A percentile compares a stretch with the other conserved stretches of the same genome.
Evolutionary conservation across 2,329 filamentous ascomycete species (phyloP).

Genomic region (Alternaria solani): DNA sequence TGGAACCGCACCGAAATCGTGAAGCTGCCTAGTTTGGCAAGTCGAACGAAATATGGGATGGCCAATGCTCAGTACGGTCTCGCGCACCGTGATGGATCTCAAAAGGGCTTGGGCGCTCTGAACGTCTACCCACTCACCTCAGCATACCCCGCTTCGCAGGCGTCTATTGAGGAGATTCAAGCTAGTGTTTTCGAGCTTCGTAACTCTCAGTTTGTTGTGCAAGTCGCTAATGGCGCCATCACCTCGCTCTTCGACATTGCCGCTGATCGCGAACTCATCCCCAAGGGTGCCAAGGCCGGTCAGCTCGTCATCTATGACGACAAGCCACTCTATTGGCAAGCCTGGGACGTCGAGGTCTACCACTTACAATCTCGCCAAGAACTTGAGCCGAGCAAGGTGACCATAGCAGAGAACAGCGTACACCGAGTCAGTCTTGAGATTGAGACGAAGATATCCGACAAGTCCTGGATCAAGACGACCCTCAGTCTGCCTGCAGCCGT

Average conservation of each 20-base stretch:
- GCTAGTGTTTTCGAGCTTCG: constrained; percentile 77
- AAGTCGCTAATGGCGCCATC: constrained; percentile 78
- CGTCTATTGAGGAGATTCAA: constrained; percentile 60
- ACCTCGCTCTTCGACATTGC: constrained; percentile 82
- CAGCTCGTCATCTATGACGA: constrained; percentile 96
- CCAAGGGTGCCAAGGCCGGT: constrained; percentile 77
- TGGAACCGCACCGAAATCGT: constrained; percentile 83
- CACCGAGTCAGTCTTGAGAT: constrained; percentile 84
- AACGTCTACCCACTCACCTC: constrained; percentile 40
- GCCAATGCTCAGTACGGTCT: constrained; percentile 44
- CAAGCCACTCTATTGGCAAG: constrained; percentile 96
- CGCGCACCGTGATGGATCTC: constrained; percentile 50
- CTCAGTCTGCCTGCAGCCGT: constrained; percentile 78
- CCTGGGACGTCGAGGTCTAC: constrained; percentile 97
- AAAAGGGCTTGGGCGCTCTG: constrained; percentile 52
- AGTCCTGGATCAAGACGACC: constrained; percentile 85
- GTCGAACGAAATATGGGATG: constrained; percentile 43
- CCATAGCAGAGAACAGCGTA: constrained; percentile 73
- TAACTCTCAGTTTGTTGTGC: constrained; percentile 78
- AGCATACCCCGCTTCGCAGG: constrained; percentile 40
- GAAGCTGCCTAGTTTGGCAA: constrained; percentile 59
- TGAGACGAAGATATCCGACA: constrained; percentile 84
- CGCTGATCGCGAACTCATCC: constrained; percentile 78
- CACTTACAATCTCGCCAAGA: constrained; percentile 87
- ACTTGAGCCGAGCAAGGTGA: constrained; percentile 72